Evolutionary conservation across 768 basidiomycete genomes (phyloP).

Genomic region (Boletus patriciae): DNA sequence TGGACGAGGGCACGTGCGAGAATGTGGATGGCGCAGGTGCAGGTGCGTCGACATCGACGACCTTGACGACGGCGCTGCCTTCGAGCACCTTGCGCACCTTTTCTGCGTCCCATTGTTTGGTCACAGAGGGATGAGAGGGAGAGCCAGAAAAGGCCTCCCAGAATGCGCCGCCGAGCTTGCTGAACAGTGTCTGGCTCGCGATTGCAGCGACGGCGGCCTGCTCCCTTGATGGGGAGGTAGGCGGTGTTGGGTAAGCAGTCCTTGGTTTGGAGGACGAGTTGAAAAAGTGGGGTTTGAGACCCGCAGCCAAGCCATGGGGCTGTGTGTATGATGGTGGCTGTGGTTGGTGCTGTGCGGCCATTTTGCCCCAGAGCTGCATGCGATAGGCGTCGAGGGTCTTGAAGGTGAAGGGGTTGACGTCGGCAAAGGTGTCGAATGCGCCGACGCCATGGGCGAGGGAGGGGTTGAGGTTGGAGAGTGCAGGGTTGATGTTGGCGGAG

Average conservation of each 20-base stretch:
- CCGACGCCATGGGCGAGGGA: constrained; percentile 30
- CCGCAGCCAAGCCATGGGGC: constrained; percentile 41
- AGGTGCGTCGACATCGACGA: constrained; percentile 69
- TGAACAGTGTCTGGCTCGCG: constrained; percentile 73
- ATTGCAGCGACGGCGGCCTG: constrained; percentile 53
- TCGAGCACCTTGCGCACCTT: constrained; percentile 82
- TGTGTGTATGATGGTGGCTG: constrained; percentile 19
- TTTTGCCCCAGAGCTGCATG: constrained; percentile 91
- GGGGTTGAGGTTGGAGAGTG: constrained; percentile 31
- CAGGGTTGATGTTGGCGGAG: constrained; percentile 29
- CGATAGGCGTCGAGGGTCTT: constrained; percentile 84
- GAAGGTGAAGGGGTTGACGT: constrained; percentile 81
- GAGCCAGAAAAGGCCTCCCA: constrained; percentile 85
- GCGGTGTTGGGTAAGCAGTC: constrained; percentile 43
- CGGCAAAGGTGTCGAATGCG: constrained; percentile 76
- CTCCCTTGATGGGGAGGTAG: constrained; percentile 42
- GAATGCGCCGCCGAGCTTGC: constrained; percentile 73
- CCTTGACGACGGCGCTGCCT: constrained; percentile 74
- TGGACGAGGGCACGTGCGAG: constrained; percentile 1
- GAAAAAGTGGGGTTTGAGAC: constrained; percentile 41
- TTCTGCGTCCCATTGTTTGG: constrained; percentile 61
- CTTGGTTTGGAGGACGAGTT: constrained; percentile 10
- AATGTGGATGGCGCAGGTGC: background rate
- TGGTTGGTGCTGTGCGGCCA: constrained; percentile 72
- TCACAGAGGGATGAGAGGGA: constrained; percentile 17